Conservation (phyloP, 2,329 filamentous ascomycete genomes). For the Periconia digitata region DNA sequence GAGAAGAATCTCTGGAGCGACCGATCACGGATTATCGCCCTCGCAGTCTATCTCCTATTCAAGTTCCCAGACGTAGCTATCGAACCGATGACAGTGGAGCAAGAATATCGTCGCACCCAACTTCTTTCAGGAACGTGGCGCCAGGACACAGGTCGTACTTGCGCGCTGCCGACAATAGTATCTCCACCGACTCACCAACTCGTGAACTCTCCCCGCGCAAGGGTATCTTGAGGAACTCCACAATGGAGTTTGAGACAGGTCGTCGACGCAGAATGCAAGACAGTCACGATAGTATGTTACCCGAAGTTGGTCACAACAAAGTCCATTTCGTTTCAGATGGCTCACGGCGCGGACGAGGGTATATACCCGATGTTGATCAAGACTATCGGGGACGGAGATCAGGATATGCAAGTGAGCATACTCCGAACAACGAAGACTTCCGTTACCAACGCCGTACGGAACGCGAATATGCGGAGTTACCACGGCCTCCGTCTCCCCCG, state of each 20-base stretch:
- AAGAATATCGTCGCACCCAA: conserved; percentile 28
- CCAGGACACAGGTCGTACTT: conserved; percentile 18
- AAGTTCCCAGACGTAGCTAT: conserved; percentile 7
- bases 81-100: conserved; percentile 20
- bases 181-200: conserved; percentile 14
- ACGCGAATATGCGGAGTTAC: conserved; percentile 13
- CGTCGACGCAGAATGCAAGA: conserved; percentile 18
- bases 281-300: conserved; percentile 29
- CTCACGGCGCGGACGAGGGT: conserved; percentile 2
- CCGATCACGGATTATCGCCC: conserved; percentile 7
- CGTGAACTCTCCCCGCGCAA: conserved; percentile 16
- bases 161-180: conserved; percentile 19
- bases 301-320: conserved; percentile 31
- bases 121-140: conserved; percentile 22
- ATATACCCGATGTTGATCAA: not conserved
- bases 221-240: conserved; percentile 27
- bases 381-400: not conserved
- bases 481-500: conserved; percentile 10
- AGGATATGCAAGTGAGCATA: conserved; percentile 8
- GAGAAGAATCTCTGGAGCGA: conserved; percentile 18
- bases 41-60: conserved; percentile 15
- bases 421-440: conserved; percentile 8
- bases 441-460: conserved; percentile 15
- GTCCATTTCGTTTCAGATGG: conserved; percentile 31
- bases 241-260: conserved; percentile 18